Evolutionary conservation across 495 filamentous ascomycete species (phyloP).

Genomic region (Margaritispora aquatica): DNA sequence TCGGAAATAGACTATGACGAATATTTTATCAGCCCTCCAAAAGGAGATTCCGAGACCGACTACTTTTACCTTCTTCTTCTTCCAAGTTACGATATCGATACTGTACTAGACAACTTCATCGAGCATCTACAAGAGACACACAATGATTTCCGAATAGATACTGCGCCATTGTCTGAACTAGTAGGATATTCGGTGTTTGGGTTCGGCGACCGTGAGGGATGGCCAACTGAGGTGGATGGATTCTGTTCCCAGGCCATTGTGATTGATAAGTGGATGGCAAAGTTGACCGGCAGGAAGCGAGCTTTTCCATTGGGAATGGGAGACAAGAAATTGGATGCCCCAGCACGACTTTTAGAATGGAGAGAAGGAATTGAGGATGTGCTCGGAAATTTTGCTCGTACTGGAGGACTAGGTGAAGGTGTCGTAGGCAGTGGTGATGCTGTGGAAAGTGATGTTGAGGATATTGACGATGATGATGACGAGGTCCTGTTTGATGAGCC

Average conservation of each 20-base stretch:
- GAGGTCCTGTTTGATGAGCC: constrained; percentile 35
- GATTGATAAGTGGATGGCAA: constrained; percentile 93
- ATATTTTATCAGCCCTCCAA: constrained; percentile 66
- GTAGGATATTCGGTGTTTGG: constrained; percentile 92
- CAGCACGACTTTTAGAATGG: constrained; percentile 68
- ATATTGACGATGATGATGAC: constrained; percentile 49
- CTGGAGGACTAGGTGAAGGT: constrained; percentile 69
- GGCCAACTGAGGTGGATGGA: constrained; percentile 84
- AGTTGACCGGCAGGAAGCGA: constrained; percentile 69
- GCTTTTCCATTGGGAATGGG: constrained; percentile 84
- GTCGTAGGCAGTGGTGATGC: constrained; percentile 76
- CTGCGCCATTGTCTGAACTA: constrained; percentile 66
- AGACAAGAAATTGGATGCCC: constrained; percentile 70
- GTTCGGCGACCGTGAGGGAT: constrained; percentile 83
- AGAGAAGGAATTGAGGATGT: constrained; percentile 64
- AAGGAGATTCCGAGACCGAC: constrained; percentile 34
- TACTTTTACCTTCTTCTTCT: constrained; percentile 79
- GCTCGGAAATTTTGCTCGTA: constrained; percentile 51
- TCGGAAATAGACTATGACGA: constrained; percentile 87
- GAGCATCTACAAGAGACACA: constrained; percentile 85
- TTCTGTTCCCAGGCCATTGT: constrained; percentile 88
- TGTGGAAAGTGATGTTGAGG: constrained; percentile 76
- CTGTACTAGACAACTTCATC: constrained; percentile 73
- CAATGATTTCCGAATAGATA: constrained; percentile 93
- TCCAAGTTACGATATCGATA: constrained; percentile 90